A percentile compares a stretch with the other conserved stretches of the same genome.
Conservation (phyloP, 1,284 basidiomycete genomes). For the Boletellus deceptivus region DNA sequence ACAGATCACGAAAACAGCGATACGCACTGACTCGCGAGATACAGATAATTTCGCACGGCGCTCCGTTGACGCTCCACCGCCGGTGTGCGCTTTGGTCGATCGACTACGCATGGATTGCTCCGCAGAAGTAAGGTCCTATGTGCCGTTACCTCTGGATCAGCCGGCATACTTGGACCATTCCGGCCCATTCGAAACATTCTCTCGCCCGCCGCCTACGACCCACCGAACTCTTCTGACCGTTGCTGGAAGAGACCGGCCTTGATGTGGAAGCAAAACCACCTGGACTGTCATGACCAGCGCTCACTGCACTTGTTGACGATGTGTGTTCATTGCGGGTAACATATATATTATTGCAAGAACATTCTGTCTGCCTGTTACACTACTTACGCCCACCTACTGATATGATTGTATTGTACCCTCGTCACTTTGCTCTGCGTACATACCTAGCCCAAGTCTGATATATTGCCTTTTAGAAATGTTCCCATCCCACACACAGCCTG, state of each 20-base stretch:
- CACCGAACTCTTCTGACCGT: conserved; percentile 1
- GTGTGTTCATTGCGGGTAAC: not conserved
- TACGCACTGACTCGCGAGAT: conserved; percentile 12
- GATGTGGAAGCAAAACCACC: conserved; percentile 4
- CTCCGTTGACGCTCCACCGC: conserved; percentile 22
- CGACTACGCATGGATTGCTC: conserved; percentile 48
- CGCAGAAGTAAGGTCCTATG: conserved; percentile 47
- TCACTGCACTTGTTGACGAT: not conserved
- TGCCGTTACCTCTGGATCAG: conserved; percentile 23
- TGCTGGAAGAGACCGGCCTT: conserved; percentile 13
- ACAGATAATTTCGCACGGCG: conserved; percentile 27
- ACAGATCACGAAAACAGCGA: not conserved
- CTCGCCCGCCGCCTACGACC: conserved; percentile 33
- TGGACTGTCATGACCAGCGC: not conserved
- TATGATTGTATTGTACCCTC: conserved; percentile 23
- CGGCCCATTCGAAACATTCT: conserved; percentile 34
- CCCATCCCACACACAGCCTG: conserved; percentile 19
- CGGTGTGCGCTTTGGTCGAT: conserved; percentile 38
- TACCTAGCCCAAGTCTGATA: conserved; percentile 3
- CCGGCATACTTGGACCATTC: conserved; percentile 13
- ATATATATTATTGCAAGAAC: conserved; percentile 26
- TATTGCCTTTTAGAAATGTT: conserved; percentile 4
- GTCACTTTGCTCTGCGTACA: conserved; percentile 14
- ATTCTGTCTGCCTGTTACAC: conserved; percentile 14
- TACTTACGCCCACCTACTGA: conserved; percentile 19